A percentile compares a stretch with the other conserved stretches of the same genome.
Evolutionary conservation across 352 stramenopile species (phyloP).

Genomic region (Phytophthora sp.): DNA sequence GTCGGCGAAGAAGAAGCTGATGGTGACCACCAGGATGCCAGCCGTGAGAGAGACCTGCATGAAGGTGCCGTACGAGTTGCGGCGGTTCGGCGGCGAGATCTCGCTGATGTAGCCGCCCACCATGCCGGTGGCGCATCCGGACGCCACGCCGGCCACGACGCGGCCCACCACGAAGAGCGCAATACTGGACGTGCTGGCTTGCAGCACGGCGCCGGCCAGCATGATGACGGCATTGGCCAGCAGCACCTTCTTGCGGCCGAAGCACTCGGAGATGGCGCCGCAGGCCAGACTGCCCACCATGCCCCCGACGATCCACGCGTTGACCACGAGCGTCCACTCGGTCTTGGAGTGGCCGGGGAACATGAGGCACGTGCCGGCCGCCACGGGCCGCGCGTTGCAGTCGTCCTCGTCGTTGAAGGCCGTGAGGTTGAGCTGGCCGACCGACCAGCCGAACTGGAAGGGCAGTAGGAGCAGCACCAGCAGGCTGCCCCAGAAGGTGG

Average conservation of each 20-base stretch:
- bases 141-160: slow-evolving; percentile 43
- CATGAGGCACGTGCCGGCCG: slow-evolving; percentile 31
- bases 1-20: slow-evolving; percentile 44
- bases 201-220: slow-evolving; percentile 36
- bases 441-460: slow-evolving; percentile 45
- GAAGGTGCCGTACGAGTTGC: slow-evolving; percentile 36
- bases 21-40: slow-evolving; percentile 42
- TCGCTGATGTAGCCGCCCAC: slow-evolving; percentile 47
- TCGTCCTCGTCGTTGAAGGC: slow-evolving; percentile 42
- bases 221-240: slow-evolving; percentile 40
- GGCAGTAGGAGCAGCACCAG: slow-evolving; percentile 53
- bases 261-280: slow-evolving; percentile 38
- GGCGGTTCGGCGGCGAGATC: slow-evolving; percentile 42
- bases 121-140: slow-evolving; percentile 41
- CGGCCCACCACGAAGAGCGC: slow-evolving; percentile 44
- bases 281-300: slow-evolving; percentile 54
- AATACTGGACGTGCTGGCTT: slow-evolving; percentile 36
- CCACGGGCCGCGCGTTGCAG: slow-evolving; percentile 47
- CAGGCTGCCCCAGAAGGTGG: slow-evolving; percentile 52
- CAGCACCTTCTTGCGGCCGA: slow-evolving; percentile 49
- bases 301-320: slow-evolving; percentile 62
- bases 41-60: slow-evolving; percentile 50
- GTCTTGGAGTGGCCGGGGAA: slow-evolving; percentile 26
- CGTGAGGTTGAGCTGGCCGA: slow-evolving; percentile 53
- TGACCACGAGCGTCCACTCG: slow-evolving; percentile 58